These are phyloP conservation scores for Micractinium conductrix DNA, from an alignment of 139 green algal species.

Conservation along the genomic window DNA sequence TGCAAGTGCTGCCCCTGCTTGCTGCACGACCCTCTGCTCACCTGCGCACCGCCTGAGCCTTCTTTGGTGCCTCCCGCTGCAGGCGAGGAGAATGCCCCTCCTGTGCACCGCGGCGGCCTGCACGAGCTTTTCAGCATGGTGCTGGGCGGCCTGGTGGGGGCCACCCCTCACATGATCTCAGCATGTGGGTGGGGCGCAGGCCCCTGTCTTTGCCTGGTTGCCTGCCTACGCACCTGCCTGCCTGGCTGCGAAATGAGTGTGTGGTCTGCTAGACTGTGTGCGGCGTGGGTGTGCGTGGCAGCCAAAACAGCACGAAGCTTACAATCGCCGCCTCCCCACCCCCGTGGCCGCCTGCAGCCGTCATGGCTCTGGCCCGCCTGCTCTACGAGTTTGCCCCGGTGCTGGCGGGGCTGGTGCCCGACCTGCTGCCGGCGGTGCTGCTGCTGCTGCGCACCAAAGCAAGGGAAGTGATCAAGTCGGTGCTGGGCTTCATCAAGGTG, in stretches of 20 bases:
- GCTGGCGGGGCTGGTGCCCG: conserved; percentile 61
- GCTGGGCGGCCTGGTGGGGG: conserved; percentile 68
- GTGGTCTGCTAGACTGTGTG: no score
- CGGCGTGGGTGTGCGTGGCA: no score
- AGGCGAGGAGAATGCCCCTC: conserved; percentile 9
- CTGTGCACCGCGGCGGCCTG: conserved; percentile 63
- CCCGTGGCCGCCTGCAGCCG: neutral
- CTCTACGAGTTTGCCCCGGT: conserved; percentile 88
- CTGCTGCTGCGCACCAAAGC: conserved; percentile 85
- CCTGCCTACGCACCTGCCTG: no score
- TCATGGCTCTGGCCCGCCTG: conserved; percentile 54
- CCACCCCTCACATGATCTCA: conserved; percentile 72
- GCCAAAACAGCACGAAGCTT: no score
- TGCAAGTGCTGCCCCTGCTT: neutral
- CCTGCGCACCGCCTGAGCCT: neutral
- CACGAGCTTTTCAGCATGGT: conserved; percentile 81
- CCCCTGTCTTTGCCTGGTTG: no score
- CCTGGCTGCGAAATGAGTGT: no score
- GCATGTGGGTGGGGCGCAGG: no score
- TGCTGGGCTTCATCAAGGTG: conserved; percentile 96
- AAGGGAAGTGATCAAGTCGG: conserved; percentile 91
- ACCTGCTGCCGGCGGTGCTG: conserved; percentile 86
- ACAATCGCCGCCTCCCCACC: no score
- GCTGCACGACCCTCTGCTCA: neutral
- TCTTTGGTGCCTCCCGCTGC: neutral